Conservation (phyloP, 106 monocot species). For the Apostasia shenzhenica region DNA sequence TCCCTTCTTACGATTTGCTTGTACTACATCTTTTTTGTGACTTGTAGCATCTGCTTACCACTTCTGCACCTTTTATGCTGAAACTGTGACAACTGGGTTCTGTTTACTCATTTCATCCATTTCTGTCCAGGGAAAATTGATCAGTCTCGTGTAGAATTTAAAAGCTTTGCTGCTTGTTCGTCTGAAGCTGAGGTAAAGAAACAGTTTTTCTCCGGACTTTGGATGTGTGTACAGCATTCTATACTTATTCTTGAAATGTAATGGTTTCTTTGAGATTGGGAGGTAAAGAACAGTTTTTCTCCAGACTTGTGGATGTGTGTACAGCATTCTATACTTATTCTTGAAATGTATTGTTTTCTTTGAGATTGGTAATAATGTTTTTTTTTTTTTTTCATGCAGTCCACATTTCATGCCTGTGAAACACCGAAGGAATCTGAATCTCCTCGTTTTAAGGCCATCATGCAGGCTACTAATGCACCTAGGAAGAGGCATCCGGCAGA, state of each 20-base stretch:
- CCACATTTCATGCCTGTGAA: conserved; percentile 68
- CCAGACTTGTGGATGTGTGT: not conserved
- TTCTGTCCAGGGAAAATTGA: conserved; percentile 2
- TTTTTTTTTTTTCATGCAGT: conserved; percentile 32
- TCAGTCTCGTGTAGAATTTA: conserved; percentile 9
- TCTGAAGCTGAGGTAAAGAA: conserved; percentile 38
- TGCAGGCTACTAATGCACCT: conserved; percentile 93
- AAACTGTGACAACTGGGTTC: not conserved
- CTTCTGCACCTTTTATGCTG: no score
- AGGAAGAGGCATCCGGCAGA: conserved; percentile 76
- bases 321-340: conserved; percentile 3
- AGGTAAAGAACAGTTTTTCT: not conserved
- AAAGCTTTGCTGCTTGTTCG: conserved; percentile 28
- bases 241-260: not conserved
- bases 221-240: conserved; percentile 1
- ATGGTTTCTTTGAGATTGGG: conserved; percentile 1
- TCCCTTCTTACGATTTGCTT: no score
- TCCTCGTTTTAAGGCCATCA: conserved; percentile 95
- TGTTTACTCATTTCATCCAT: not conserved
- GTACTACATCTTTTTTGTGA: no score
- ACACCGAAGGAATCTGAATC: conserved; percentile 97
- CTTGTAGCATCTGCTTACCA: no score
- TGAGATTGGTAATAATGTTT: conserved; percentile 11
- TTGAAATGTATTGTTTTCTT: not conserved
- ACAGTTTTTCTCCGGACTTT: not conserved